Evolutionary conservation across 2,329 filamentous ascomycete genomes (phyloP), one percentile per base, ranked within the genome.

Genomic region (Colletotrichum shisoi): DNA sequence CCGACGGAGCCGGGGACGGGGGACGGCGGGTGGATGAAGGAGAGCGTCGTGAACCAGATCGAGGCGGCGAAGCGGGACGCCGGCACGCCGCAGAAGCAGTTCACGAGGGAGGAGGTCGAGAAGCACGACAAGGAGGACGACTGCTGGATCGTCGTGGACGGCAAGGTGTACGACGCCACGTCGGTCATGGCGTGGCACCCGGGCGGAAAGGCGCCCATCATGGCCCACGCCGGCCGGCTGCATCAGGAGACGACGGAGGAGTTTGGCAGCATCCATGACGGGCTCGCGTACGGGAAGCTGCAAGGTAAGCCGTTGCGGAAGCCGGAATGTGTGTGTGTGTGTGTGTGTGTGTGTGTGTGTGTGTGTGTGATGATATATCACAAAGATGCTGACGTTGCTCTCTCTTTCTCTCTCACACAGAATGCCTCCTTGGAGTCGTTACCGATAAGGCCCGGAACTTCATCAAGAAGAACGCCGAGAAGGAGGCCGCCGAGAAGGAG

Each of bases 121-220:
- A 84, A 81, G 62, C 84, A 85, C 67, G 75, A 79, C 39, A 78
- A 70, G 5, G 77, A 81, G 52, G 73, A 80, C 21, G 82, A 85
- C 67, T 84, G 83, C 70, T 85, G 83, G 83, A 77, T 86, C n/a
- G 80, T 84, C 0, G 75, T 85, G 3, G 80, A 84, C 62, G 79
- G 78, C 7, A 84, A 82, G 52, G 83, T 84, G 0, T 84, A 84
- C 63, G 82, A 85, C 71, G 79, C 77, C 0, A 84, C 82, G 4
- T 78, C 76, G 53, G 80, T 83, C 3, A 70, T 85, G 17, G 71
- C 73, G 8, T 83, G 82, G 82, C 82, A 84, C 75, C 82, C 82
- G 7, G 82, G 82, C 8, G 82, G 83, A 2, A 81, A 80, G 62
- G 78, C 79, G 1, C 75, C 83, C 0, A 81, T 85, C 31, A 73